Base-by-base conservation (phyloP, 140 eudicot species). In the Bidens hawaiensis region DNA sequence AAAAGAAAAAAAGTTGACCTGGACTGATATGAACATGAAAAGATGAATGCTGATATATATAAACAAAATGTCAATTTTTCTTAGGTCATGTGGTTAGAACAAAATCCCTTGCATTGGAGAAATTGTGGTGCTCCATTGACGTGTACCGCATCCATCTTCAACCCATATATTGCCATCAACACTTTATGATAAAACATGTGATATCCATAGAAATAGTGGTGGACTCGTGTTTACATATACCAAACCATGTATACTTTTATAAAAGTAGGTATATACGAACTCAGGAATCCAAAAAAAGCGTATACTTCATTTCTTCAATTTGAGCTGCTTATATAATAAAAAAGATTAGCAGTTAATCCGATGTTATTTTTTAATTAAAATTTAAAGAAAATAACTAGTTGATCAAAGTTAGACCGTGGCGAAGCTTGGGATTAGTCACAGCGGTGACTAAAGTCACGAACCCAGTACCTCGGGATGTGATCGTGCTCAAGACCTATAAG, bases 71-170 rank as follows among this genome's bases (percentile, higher is more conserved):
- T 9, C 48, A 42, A 34, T 2, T 48, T 48, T 48, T 1, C 3
- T 6, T 19, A 2, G n/a, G n/a, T n/a, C n/a, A n/a, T 49, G 56
- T 49, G 56, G 4, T 49, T 11, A 15, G 28, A 49, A 49, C n/a
- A 30, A 30, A 48, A 48, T 7, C 31, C 45, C 16, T 30, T 26
- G 48, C 60, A 64, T 31, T 48, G 7, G 49, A 48, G 34, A 64
- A 48, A 22, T 13, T n/a, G 31, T 40, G 60, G 70, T 65, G 70
- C 58, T 49, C 60, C 23, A 21, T 13, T 65, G 60, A 65, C 48
- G 70, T 65, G 70, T 65, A 31, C 70, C 70, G 31, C 70, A 23
- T 47, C 27, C 19, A 64, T 30, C 60, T 15, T 48, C 60, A 64
- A 64, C 60, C 31, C 70, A 49, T 47, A 26, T n/a, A n/a, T n/a